Evolutionary conservation across 2,329 filamentous ascomycete genomes (phyloP), one percentile per base, ranked within the genome.

Genomic region (Paracorniculantispora psalliotae): DNA sequence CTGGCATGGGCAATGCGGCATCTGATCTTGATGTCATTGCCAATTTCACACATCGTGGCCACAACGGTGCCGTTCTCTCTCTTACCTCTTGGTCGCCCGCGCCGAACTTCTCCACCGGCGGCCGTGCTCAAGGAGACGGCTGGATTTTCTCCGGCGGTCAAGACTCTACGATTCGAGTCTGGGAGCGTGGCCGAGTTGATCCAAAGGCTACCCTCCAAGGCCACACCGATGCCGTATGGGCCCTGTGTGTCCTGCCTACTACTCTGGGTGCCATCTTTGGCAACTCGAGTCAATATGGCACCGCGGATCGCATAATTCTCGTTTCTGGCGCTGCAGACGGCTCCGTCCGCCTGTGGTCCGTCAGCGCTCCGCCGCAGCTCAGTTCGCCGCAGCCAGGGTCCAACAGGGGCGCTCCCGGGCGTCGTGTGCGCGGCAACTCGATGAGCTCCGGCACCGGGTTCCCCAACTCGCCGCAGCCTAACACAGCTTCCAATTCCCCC

Each of bases 141-240:
- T 99, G 94, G 94, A 92, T 99, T 64, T 99, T 99, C 73, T 97
- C 93, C 5, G 94, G 94, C 61, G 94, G 94, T 4, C 92, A 97
- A 71, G 94, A 99, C 73, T 86, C 90, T 19, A 96, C 91, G 7
- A 87, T 99, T 39, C 86, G 92, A 30, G 92, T 99, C 0, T 99
- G 94, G 94, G 93, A 99, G 73, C 85, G 92, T 53, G 93, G 93
- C 28, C 82, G 93, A 49, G 91, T 99, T 33, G 94, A 97, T 70
- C 92, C 94, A 8, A 97, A 97, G 73, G 92, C 92, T 2, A 96
- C 92, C 0, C 79, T 99, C 4, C 91, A 97, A 65, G 93, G 92
- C 1, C 94, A 97, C 69, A 96, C 89, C 0, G 94, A 99, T 77
- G 91, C 92, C 4, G 91, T 99, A 4, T 99, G 94, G 94, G 88